These are phyloP conservation scores for Colletotrichum aenigma DNA, from an alignment of 2,329 filamentous ascomycete genomes.

Conservation along the genomic window DNA sequence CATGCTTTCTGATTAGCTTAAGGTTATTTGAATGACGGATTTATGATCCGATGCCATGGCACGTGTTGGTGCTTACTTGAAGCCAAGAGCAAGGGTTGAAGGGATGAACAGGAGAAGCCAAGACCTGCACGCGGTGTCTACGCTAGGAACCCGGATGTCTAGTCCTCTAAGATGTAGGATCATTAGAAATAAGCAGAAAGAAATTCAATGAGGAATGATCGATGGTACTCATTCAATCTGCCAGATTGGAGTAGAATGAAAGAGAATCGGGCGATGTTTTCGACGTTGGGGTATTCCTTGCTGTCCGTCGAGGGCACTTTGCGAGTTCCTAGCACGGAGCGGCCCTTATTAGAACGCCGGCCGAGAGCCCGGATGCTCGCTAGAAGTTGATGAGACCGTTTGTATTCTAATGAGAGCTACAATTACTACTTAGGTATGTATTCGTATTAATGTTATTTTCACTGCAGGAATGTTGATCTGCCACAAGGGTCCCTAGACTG, in stretches of 20 bases:
- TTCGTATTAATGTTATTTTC: neutral
- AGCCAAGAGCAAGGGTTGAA: neutral
- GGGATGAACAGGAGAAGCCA: neutral
- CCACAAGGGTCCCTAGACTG: neutral
- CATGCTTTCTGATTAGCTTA: neutral
- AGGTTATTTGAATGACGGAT: neutral
- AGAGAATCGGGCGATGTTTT: neutral
- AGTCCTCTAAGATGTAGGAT: neutral
- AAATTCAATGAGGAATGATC: neutral
- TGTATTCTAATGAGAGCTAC: no score
- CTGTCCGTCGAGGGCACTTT: neutral
- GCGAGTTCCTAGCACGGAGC: neutral
- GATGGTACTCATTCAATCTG: neutral
- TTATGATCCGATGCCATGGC: neutral
- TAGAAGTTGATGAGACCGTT: neutral
- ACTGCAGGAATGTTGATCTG: neutral
- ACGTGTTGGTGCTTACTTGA: neutral
- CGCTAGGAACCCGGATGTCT: neutral
- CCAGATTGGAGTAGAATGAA: neutral
- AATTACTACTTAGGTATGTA: no score
- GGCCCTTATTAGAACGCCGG: neutral
- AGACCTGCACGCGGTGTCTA: neutral
- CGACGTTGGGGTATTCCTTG: neutral
- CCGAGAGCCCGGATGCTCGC: neutral
- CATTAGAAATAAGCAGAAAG: neutral